These are phyloP conservation scores for Trametes sp. DNA, from an alignment of 1,284 basidiomycete genomes.

Conservation along the genomic window DNA sequence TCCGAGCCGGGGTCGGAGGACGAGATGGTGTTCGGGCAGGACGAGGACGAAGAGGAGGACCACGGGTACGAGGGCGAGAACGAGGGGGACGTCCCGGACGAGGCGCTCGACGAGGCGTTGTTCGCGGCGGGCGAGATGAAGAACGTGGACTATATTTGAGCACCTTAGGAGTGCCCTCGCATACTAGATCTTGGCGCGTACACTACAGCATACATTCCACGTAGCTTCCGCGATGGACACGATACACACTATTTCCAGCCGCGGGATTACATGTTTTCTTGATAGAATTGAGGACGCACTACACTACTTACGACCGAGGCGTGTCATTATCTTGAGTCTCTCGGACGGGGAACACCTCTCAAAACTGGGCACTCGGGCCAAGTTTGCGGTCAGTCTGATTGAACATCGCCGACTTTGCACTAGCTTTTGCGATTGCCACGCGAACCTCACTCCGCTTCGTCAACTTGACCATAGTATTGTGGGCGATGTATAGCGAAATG, in stretches of 20 bases:
- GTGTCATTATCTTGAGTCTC: too few species aligned
- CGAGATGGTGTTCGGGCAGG: constrained; percentile 61
- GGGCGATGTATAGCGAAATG: constrained; percentile 8
- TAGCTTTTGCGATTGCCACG: too few species aligned
- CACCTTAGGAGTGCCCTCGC: not conserved
- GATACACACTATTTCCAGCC: not conserved
- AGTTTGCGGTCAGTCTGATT: too few species aligned
- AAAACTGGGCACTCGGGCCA: too few species aligned
- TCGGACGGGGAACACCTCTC: too few species aligned
- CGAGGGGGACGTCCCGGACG: constrained; percentile 61
- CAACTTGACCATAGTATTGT: not conserved
- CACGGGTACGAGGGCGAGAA: constrained; percentile 47
- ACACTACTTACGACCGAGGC: too few species aligned
- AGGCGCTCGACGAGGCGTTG: constrained; percentile 82
- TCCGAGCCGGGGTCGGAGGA: constrained; percentile 45
- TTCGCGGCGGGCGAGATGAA: constrained; percentile 86
- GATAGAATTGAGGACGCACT: too few species aligned
- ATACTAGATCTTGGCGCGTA: not conserved
- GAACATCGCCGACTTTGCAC: too few species aligned
- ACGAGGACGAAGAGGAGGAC: constrained; percentile 54
- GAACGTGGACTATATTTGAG: constrained; percentile 77
- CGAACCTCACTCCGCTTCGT: not conserved
- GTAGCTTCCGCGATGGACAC: not conserved
- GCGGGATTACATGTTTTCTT: too few species aligned
- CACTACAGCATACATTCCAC: constrained; percentile 8